These are phyloP conservation scores for Cyberlindnera maclurae DNA, from an alignment of 805 yeast genomes.

Conservation along the genomic window DNA sequence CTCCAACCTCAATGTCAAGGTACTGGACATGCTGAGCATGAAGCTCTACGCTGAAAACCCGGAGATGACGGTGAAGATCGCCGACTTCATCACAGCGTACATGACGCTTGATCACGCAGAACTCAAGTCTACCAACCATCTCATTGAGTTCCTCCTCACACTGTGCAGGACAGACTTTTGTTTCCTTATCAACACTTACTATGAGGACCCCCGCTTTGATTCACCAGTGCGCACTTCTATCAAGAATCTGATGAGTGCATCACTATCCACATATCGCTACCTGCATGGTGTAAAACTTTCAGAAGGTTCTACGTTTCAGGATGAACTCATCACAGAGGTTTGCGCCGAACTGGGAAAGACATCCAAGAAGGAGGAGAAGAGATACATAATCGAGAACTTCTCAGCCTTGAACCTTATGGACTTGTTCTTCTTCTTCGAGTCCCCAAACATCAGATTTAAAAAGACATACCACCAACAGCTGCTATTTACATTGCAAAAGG, in stretches of 20 bases:
- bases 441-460: constrained; percentile 52
- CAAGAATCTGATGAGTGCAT: constrained; percentile 5
- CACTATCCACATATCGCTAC: constrained; percentile 7
- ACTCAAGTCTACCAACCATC: constrained; percentile 17
- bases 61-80: constrained; percentile 16
- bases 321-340: constrained; percentile 10
- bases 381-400: constrained; percentile 35
- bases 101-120: constrained; percentile 15
- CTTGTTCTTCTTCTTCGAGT: constrained; percentile 45
- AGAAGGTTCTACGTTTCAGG: constrained; percentile 15
- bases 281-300: constrained; percentile 14
- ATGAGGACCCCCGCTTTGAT: constrained; percentile 27
- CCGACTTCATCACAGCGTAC: constrained; percentile 18
- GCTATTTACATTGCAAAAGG: constrained; percentile 51
- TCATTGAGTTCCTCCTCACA: constrained; percentile 38
- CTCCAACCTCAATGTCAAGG: constrained; percentile 10
- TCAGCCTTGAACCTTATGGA: constrained; percentile 47
- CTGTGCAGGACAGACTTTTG: constrained; percentile 42
- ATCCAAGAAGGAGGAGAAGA: constrained; percentile 14
- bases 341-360: constrained; percentile 12
- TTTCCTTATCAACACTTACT: constrained; percentile 33
- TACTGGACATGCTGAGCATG: constrained; percentile 13
- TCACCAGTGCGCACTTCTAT: constrained; percentile 9
- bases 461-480: constrained; percentile 58
- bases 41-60: constrained; percentile 18